Conservation (phyloP, 2,329 filamentous ascomycete genomes). For the Coleophoma cylindrospora region DNA sequence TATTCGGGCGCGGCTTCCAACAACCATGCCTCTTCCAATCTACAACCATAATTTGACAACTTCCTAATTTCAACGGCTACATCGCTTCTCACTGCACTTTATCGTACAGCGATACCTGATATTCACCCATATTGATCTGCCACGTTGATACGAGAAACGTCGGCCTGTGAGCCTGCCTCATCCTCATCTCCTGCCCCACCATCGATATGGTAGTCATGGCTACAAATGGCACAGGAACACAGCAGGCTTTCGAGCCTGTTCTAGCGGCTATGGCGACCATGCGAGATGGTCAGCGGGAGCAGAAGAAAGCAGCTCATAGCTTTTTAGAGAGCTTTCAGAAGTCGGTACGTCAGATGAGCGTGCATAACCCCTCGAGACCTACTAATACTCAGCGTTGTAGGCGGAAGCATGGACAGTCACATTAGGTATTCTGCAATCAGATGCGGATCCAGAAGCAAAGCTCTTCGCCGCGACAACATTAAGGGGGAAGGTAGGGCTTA, state of each 20-base stretch:
- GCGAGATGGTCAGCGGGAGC: constrained; percentile 75
- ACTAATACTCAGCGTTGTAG: constrained; percentile 36
- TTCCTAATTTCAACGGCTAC: too few relatives aligned
- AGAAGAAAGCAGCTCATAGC: constrained; percentile 86
- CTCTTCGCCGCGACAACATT: constrained; percentile 95
- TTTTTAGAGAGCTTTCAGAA: constrained; percentile 96
- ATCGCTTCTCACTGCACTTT: too few relatives aligned
- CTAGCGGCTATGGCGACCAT: constrained; percentile 87
- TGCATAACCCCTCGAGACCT: too few relatives aligned
- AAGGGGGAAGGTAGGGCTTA: constrained; percentile 80
- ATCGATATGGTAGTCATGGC: constrained; percentile 24
- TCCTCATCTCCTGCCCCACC: constrained; percentile 18
- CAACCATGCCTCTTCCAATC: not conserved
- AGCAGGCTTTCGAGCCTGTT: constrained; percentile 77
- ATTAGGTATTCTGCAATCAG: constrained; percentile 79
- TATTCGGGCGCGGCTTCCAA: not conserved
- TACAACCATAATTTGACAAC: too few relatives aligned
- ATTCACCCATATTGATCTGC: not conserved
- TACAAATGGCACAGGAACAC: constrained; percentile 53
- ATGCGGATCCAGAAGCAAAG: constrained; percentile 77
- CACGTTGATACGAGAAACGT: not conserved
- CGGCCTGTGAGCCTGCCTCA: not conserved
- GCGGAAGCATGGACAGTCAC: constrained; percentile 87
- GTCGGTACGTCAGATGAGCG: constrained; percentile 60
- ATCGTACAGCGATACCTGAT: too few relatives aligned